Evolutionary conservation across 1,284 basidiomycete genomes (phyloP).

Genomic region (Cryptococcus sp.): DNA sequence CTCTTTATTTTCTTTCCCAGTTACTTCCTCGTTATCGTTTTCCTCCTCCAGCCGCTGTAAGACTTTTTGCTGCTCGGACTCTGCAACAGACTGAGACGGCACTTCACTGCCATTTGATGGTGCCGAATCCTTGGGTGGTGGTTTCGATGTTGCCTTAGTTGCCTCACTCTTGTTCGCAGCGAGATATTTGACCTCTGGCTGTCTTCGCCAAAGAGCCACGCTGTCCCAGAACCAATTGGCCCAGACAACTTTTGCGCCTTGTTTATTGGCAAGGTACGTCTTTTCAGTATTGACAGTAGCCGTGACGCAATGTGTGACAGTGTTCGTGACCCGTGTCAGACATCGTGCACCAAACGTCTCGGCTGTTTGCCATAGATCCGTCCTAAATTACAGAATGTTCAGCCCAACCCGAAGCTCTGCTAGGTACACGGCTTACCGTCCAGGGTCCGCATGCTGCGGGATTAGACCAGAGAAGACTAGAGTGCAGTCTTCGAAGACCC

Average conservation of each 20-base stretch:
- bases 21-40: conserved; percentile 30
- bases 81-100: not conserved
- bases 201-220: conserved; percentile 69
- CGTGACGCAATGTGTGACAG: conserved; percentile 87
- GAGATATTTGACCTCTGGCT: conserved; percentile 35
- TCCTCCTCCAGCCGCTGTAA: conserved; percentile 34
- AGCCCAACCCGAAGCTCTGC: not conserved
- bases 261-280: conserved; percentile 73
- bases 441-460: conserved; percentile 75
- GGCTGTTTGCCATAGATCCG: conserved; percentile 86
- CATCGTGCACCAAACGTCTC: conserved; percentile 85
- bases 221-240: conserved; percentile 85
- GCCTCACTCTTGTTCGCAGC: conserved; percentile 1
- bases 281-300: conserved; percentile 90
- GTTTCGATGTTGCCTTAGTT: not conserved
- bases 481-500: conserved; percentile 72
- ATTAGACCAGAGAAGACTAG: conserved; percentile 93
- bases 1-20: conserved; percentile 6
- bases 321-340: conserved; percentile 65
- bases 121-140: not conserved
- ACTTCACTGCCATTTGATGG: not conserved
- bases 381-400: conserved; percentile 48
- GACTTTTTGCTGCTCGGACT: conserved; percentile 17
- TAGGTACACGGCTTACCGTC: conserved; percentile 53
- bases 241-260: conserved; percentile 78